Evolutionary conservation across 805 yeast genomes (phyloP).

Genomic region (Pichia ethanolica): DNA sequence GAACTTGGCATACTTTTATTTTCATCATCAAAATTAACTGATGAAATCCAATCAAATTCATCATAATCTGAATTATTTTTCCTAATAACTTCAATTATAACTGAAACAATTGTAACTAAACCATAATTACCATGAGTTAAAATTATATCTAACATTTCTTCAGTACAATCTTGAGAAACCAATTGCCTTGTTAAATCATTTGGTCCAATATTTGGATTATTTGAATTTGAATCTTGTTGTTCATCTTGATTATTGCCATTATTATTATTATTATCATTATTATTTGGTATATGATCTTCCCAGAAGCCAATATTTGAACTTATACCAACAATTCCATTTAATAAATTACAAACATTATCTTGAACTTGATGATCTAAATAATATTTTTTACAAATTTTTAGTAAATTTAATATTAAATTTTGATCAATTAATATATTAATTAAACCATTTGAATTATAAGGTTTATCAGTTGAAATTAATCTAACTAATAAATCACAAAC

Average conservation of each 20-base stretch:
- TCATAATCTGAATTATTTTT: conserved; percentile 96
- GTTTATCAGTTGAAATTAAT: conserved; percentile 85
- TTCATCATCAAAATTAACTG: conserved; percentile 13
- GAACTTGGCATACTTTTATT: conserved; percentile 63
- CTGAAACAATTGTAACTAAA: conserved; percentile 87
- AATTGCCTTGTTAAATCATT: conserved; percentile 87
- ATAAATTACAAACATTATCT: conserved; percentile 55
- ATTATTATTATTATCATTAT: conserved; percentile 2
- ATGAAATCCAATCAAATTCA: conserved; percentile 31
- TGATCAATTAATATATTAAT: conserved; percentile 69
- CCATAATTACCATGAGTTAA: conserved; percentile 71
- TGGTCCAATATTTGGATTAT: conserved; percentile 90
- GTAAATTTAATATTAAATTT: conserved; percentile 54
- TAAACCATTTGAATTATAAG: conserved; percentile 80
- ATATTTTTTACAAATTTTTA: conserved; percentile 51
- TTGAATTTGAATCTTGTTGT: conserved; percentile 31
- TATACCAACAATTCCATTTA: conserved; percentile 75
- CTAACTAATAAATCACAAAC: conserved; percentile 82
- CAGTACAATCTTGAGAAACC: conserved; percentile 63
- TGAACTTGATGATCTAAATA: conserved; percentile 28
- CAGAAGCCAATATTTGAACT: conserved; percentile 32
- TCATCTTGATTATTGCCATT: conserved; percentile 35
- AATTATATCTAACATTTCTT: conserved; percentile 66
- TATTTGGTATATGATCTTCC: conserved; percentile 16
- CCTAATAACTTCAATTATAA: conserved; percentile 85